Percentiles rank a stretch among this genome's conserved stretches.
Evolutionary conservation across 179 eudicot species (phyloP).

Genomic region (Beta macrorhiza): DNA sequence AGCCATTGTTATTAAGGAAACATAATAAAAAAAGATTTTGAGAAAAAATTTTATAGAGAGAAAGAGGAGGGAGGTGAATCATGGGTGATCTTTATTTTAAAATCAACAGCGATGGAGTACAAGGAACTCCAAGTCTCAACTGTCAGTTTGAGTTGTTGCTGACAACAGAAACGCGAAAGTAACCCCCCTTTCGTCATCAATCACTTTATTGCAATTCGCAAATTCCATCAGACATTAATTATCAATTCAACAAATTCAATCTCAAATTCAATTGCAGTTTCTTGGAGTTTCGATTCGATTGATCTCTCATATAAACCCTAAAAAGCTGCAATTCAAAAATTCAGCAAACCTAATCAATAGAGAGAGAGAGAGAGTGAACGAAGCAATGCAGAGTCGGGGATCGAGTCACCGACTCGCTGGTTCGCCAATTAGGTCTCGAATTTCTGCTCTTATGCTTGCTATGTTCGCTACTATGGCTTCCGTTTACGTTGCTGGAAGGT

Average conservation of each 20-base stretch:
- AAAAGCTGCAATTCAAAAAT: background rate
- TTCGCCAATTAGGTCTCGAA: constrained; percentile 48
- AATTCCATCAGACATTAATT: background rate
- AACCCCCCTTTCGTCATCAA: constrained; percentile 8
- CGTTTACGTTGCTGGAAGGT: constrained; percentile 81
- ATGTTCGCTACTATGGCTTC: constrained; percentile 91
- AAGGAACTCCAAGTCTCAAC: background rate
- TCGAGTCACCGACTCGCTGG: constrained; percentile 49
- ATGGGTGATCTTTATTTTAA: too few relatives aligned
- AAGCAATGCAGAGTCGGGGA: constrained; percentile 59
- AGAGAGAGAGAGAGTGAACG: too few relatives aligned
- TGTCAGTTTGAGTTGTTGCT: background rate
- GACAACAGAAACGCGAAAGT: constrained; percentile 3
- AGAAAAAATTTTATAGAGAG: too few relatives aligned
- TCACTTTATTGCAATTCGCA: background rate
- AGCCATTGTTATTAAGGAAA: too few relatives aligned
- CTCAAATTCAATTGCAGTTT: too few relatives aligned
- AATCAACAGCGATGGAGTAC: background rate
- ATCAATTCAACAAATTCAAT: background rate
- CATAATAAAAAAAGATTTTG: too few relatives aligned
- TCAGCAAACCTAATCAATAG: background rate
- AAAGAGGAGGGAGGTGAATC: too few relatives aligned
- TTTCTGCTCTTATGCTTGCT: constrained; percentile 52
- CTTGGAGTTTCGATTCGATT: constrained; percentile 1
- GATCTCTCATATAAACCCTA: constrained; percentile 2